A percentile compares a stretch with the other conserved stretches of the same genome.
Evolutionary conservation across 139 green algal species (phyloP).

Genomic region (Ettlia oleoabundans): DNA sequence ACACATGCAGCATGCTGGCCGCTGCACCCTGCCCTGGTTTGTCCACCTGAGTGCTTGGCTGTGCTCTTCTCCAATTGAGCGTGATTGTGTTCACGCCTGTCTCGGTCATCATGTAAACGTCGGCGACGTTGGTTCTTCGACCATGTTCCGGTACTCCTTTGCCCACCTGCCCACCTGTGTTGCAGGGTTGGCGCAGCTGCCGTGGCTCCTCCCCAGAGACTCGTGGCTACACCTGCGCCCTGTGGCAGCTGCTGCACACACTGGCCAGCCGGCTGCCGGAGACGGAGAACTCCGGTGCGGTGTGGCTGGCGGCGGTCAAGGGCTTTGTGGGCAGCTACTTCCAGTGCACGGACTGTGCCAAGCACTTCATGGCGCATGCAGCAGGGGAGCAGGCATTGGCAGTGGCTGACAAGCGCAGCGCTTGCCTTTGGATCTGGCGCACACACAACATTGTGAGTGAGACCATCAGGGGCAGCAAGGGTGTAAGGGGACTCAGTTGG

Average conservation of each 20-base stretch:
- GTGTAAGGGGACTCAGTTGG: background rate
- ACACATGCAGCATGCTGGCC: no score
- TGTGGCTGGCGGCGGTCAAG: conserved; percentile 54
- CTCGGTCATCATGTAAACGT: no score
- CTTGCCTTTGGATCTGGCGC: conserved; percentile 81
- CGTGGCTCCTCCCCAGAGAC: conserved; percentile 46
- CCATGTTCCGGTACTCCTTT: no score
- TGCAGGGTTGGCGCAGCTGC: conserved; percentile 59
- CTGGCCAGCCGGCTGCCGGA: conserved; percentile 48
- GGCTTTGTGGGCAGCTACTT: conserved; percentile 67
- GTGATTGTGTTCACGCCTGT: no score
- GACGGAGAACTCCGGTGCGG: conserved; percentile 25
- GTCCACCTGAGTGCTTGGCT: no score
- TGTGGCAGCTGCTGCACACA: conserved; percentile 82
- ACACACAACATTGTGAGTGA: conserved; percentile 76
- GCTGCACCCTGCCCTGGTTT: no score
- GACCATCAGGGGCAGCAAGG: background rate
- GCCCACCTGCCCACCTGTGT: no score
- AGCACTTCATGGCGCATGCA: conserved; percentile 62
- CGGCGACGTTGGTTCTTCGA: no score
- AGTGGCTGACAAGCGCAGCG: conserved; percentile 52
- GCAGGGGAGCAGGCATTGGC: conserved; percentile 38
- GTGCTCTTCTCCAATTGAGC: no score
- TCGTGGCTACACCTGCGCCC: conserved; percentile 78
- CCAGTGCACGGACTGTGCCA: conserved; percentile 58